Base-by-base conservation (phyloP, 345 rosid species). In the Citrus inodora region DNA sequence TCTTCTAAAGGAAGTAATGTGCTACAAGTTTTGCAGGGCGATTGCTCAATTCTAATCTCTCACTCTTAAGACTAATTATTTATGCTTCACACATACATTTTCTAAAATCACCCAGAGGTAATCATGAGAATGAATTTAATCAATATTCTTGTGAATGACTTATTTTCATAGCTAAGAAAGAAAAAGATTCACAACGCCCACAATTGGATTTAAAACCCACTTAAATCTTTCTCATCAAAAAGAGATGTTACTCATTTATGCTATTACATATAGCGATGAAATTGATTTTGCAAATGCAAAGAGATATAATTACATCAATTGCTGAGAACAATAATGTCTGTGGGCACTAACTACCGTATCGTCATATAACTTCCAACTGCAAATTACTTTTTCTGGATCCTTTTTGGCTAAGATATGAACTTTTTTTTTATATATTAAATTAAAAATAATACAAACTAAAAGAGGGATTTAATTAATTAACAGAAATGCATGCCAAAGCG, bases 1-100 rank as follows among this genome's bases (percentile, higher is more conserved):
- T 75, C 80, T 86, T 86, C 58, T 27, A 79, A 60, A 70, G 40
- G 74, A 86, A 77, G 84, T 74, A 28, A 70, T 78, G 9, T 72
- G 10, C 13, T 30, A 33, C 32, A 65, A 32, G 33, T 6, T 65
- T 63, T 32, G 7, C 13, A 65, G 22, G 21, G 28, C 16, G 28
- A 61, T 62, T 62, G 66, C 35, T 62, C 8, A 25, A 25, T 62
- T 27, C 32, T 1, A 17, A 53, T 46, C 22, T 53, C 22, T 53
- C 22, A 53, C 58, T 53, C 58, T 70, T 46, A 46, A 9, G 21
- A 46, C 2, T 14, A 33, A 25, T 32, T 21, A 32, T 56, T 17
- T 32, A 32, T 55, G 48, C 64, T 55, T 72, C 64, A 56, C 9
- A 13, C 48, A 33, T 33, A 58, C 64, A 32, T 71, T 71, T 72